Evolutionary conservation across 148 eudicot genomes (phyloP), one percentile per base, ranked within the genome.

Genomic region (Rhododendron kiyosumense): DNA sequence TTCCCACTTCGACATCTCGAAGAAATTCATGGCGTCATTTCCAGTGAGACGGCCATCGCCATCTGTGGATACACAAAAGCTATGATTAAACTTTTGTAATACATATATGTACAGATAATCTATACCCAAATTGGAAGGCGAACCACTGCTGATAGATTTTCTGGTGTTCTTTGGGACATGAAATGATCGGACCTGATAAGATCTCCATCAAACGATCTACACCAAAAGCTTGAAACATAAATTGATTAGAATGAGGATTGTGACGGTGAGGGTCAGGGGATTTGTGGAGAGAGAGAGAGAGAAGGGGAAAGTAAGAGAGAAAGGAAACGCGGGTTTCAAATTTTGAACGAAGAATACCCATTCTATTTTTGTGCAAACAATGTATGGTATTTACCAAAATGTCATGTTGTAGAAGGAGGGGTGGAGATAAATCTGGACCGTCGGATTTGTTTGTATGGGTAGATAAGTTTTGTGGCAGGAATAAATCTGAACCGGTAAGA

Each of bases 101-200:
- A 38, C 43, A 38, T 38, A 38, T 38, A 38, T 38, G 5, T 38
- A 38, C 24, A 48, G 5, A 20, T 20, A 78, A 18, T 38, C 43
- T 30, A 30, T 7, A 75, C 78, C 78, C 36, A 45, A 32, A 75
- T 75, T 45, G 78, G 94, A 91, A 83, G 22, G 18, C 34, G 89
- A 96, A 94, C 98, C 96, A 96, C 45, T 91, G 89, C 57, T 94
- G 96, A 77, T 96, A 96, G 81, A 96, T 83, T 84, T 92, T 89
- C 77, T 90, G 92, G 28, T 93, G 90, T 36, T 94, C 97, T 91
- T 93, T 93, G 0, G 94, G 90, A 30, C 94, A 94, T 0, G 86
- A 84, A 84, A 85, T 81, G 48, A 89, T 90, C 32, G 93, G 86
- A 78, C 89, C 92, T 12, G 88, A 88, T 9, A 67, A 81, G 49